These are phyloP conservation scores for Trichoderma hamatum DNA, from an alignment of 2,329 filamentous ascomycete species.

Conservation along the genomic window DNA sequence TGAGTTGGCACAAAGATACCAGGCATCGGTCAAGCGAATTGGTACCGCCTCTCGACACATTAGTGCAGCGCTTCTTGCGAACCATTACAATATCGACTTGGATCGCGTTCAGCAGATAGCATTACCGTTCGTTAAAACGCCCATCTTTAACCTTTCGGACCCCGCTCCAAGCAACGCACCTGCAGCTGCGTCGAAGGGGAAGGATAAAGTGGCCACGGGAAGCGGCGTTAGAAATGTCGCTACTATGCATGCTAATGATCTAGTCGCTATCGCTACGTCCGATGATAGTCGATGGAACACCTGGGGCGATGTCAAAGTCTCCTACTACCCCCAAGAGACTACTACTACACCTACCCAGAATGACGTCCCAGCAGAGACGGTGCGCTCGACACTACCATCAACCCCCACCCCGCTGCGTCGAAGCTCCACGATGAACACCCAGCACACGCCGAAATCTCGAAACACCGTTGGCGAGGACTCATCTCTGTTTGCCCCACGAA, in stretches of 20 bases:
- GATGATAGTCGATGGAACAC: constrained; percentile 66
- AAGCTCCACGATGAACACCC: constrained; percentile 58
- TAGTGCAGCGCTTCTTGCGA: constrained; percentile 73
- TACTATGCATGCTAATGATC: constrained; percentile 77
- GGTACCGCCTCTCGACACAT: constrained; percentile 66
- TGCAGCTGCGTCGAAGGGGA: constrained; percentile 68
- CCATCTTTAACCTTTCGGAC: constrained; percentile 56
- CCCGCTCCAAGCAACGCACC: constrained; percentile 56
- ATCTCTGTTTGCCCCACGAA: constrained; percentile 54
- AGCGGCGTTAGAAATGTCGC: constrained; percentile 52
- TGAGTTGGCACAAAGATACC: constrained; percentile 88
- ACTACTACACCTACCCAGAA: constrained; percentile 33
- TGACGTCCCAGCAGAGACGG: constrained; percentile 33
- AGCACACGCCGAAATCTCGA: constrained; percentile 48
- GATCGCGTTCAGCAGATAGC: constrained; percentile 86
- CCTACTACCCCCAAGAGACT: constrained; percentile 67
- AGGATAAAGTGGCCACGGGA: constrained; percentile 63
- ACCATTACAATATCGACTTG: constrained; percentile 79
- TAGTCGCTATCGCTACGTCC: constrained; percentile 72
- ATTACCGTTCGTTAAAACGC: constrained; percentile 77
- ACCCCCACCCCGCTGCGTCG: constrained; percentile 78
- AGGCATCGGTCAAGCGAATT: constrained; percentile 80
- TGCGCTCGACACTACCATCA: constrained; percentile 55
- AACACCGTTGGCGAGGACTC: constrained; percentile 47
- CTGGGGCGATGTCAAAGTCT: constrained; percentile 79